Evolutionary conservation across 2,329 filamentous ascomycete genomes (phyloP).

Genomic region (Pyrenophora tritici-repentis): DNA sequence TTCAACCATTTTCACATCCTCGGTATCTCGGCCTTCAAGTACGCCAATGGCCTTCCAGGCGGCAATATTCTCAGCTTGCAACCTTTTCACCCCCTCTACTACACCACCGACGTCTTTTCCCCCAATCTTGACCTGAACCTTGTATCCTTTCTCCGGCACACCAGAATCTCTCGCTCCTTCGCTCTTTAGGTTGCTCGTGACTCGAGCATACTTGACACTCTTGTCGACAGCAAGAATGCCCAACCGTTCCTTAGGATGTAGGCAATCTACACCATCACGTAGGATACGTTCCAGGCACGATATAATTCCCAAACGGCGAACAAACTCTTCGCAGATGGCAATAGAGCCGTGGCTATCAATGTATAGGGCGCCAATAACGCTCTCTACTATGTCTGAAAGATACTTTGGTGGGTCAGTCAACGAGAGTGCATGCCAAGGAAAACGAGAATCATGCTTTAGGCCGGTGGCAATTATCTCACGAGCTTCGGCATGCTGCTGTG

Average conservation of each 20-base stretch:
- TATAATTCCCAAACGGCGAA: slow-evolving; percentile 69
- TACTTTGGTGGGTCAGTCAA: slow-evolving; percentile 53
- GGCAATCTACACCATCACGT: slow-evolving; percentile 55
- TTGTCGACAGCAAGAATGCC: slow-evolving; percentile 61
- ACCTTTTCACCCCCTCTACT: slow-evolving; percentile 38
- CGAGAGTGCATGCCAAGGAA: slow-evolving; percentile 78
- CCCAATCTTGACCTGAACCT: slow-evolving; percentile 44
- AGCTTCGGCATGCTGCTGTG: slow-evolving; percentile 55
- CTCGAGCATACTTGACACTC: slow-evolving; percentile 59
- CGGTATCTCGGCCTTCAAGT: slow-evolving; percentile 17
- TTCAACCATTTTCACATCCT: slow-evolving; percentile 1
- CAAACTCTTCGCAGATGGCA: slow-evolving; percentile 61
- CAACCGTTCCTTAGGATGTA: slow-evolving; percentile 71
- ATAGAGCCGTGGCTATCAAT: slow-evolving; percentile 63
- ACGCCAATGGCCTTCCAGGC: slow-evolving; percentile 40
- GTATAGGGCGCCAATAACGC: slow-evolving; percentile 79
- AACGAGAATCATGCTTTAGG: slow-evolving; percentile 58
- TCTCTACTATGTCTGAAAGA: slow-evolving; percentile 68
- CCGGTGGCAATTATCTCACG: slow-evolving; percentile 56
- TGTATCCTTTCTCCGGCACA: slow-evolving; percentile 20
- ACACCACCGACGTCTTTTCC: slow-evolving; percentile 40
- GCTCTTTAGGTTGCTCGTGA: slow-evolving; percentile 18
- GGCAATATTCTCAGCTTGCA: slow-evolving; percentile 49
- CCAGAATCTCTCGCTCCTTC: not conserved
- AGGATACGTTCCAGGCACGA: slow-evolving; percentile 66